A percentile compares a stretch with the other conserved stretches of the same genome.
phyloP scores from a whole-genome alignment of 495 filamentous ascomycete genomes.

The Hypoxylon fragiforme region DNA sequence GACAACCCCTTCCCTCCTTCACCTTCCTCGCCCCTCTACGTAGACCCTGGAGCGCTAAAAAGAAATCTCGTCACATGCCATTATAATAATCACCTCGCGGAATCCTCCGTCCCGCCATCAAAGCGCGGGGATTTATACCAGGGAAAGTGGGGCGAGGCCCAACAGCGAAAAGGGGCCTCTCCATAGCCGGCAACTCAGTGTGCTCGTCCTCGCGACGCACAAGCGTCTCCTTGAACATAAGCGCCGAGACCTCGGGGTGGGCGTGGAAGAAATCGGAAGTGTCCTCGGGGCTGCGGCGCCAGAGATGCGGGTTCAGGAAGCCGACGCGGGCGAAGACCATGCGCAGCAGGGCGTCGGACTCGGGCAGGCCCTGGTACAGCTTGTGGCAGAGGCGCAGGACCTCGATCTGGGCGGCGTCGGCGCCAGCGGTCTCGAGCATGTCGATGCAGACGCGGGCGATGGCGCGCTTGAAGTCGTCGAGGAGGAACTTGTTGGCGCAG shows the following conservation, averaged over 20 bases:
- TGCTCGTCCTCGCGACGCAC: slow-evolving; percentile 46
- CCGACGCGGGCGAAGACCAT: slow-evolving; percentile 52
- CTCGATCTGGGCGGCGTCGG: slow-evolving; percentile 43
- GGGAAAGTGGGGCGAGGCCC: not conserved
- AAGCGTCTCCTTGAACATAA: slow-evolving; percentile 49
- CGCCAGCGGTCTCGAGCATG: slow-evolving; percentile 51
- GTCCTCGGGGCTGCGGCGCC: slow-evolving; percentile 38
- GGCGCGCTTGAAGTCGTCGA: slow-evolving; percentile 47
- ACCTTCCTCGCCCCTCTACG: too few relatives aligned
- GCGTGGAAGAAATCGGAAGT: slow-evolving; percentile 40
- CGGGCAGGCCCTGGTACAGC: slow-evolving; percentile 45
- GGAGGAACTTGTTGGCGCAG: slow-evolving; percentile 48
- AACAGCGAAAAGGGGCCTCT: slow-evolving; percentile 27
- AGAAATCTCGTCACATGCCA: too few relatives aligned
- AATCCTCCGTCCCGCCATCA: not conserved
- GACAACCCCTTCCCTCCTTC: too few relatives aligned
- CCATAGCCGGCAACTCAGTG: slow-evolving; percentile 47
- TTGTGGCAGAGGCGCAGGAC: slow-evolving; percentile 45
- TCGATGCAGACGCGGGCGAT: slow-evolving; percentile 45
- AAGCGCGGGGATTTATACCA: slow-evolving; percentile 1
- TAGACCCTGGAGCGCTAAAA: too few relatives aligned
- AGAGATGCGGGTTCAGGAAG: slow-evolving; percentile 45
- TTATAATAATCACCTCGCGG: not conserved
- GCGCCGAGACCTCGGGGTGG: slow-evolving; percentile 45
- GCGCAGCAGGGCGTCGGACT: slow-evolving; percentile 44